Base-by-base conservation (phyloP, 2,329 filamentous ascomycete genomes). In the Coniochaeta sp. region DNA sequence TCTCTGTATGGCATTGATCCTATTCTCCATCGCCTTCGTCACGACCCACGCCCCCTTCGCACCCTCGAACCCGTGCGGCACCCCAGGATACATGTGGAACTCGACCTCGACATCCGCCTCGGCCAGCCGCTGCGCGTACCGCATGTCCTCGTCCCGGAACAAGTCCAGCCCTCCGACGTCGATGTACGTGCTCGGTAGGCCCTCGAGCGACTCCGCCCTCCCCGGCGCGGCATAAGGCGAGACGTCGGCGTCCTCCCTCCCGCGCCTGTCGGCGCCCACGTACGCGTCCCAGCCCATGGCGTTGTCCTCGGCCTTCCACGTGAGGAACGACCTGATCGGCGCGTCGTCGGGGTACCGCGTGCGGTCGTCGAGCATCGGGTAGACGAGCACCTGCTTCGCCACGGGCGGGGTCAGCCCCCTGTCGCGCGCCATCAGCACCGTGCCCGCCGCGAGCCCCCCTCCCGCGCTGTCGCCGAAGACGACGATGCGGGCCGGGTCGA, bases 341-440 rank as follows among this genome's bases (percentile, higher is more conserved):
- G 63, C 59, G 8, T 64, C 66, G 1, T 50, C 47, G 17, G 63
- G 62, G 17, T 61, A 59, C 19, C 57, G 36, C 10, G 67, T 70
- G 22, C 71, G 65, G 61, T 75, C 71, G 56, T 77, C 74, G 4
- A 76, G 65, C 73, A 75, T 75, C 14, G 74, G 74, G 54, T 70
- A 75, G 1, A 74, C 58, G 6, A 76, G 63, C 10, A 74, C 64
- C 56, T 71, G 68, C 60, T 71, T 72, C 9, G 67, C 69, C 4
- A 75, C 36, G 0, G 68, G 69, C 7, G 73, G 72, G 1, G n/a
- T 26, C 1, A 73, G 30, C 7, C 59, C 59, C 10, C 65, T 59
- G 57, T 74, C 72, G 7, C 73, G 65, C 0, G 72, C 72, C 75
- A 80, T 76, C 30, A 85, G 71, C 0, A 77, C 65, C 6, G 65